These are phyloP conservation scores for Macrophomina pseudophaseolina DNA, from an alignment of 2,329 filamentous ascomycete species.

Conservation along the genomic window DNA sequence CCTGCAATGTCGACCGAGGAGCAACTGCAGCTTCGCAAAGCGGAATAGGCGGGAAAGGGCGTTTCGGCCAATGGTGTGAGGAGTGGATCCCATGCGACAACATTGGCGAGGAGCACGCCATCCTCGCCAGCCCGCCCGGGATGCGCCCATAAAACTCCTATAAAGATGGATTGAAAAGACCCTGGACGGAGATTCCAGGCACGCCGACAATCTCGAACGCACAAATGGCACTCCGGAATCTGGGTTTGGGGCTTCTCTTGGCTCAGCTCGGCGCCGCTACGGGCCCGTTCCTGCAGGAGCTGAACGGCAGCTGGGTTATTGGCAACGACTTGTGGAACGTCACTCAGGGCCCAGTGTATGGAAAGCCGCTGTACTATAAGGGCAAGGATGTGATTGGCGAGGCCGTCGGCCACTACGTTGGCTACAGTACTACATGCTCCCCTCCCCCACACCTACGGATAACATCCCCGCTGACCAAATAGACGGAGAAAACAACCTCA, in stretches of 20 bases:
- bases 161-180: neutral
- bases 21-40: neutral
- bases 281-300: slow-evolving; percentile 39
- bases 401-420: slow-evolving; percentile 52
- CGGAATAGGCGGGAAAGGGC: neutral
- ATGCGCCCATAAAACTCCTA: neutral
- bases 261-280: slow-evolving; percentile 13
- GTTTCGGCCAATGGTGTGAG: neutral
- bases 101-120: slow-evolving; percentile 15
- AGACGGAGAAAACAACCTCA: slow-evolving; percentile 56
- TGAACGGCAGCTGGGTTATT: slow-evolving; percentile 41
- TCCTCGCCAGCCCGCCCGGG: neutral
- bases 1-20: neutral
- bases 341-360: slow-evolving; percentile 46
- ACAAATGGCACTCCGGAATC: neutral
- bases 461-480: neutral
- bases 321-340: slow-evolving; percentile 51
- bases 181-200: neutral
- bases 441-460: too few species aligned
- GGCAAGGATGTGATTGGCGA: slow-evolving; percentile 48
- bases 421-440: slow-evolving; percentile 44
- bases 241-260: slow-evolving; percentile 3
- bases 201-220: neutral
- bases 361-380: slow-evolving; percentile 50
- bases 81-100: slow-evolving; percentile 16